phyloP scores from a whole-genome alignment of 1,284 basidiomycete genomes.

The Boletus mariae region DNA sequence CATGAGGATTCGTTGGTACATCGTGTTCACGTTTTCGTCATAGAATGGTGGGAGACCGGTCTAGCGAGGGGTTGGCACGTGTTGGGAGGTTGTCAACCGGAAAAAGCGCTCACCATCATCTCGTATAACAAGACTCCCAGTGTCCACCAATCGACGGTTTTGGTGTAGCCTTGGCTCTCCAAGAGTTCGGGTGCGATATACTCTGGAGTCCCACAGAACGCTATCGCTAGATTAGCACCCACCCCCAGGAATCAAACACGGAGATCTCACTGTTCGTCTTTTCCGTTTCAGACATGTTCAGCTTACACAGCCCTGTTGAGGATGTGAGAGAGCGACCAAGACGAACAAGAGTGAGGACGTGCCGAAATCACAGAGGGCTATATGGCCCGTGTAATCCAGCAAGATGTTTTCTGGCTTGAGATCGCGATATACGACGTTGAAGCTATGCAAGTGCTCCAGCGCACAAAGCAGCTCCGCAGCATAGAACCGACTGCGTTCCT shows the following conservation, averaged over 20 bases:
- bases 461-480: constrained; percentile 94
- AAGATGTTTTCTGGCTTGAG: constrained; percentile 98
- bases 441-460: constrained; percentile 93
- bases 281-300: constrained; percentile 98
- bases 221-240: constrained; percentile 39
- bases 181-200: constrained; percentile 96
- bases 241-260: background rate
- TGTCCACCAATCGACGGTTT: constrained; percentile 99
- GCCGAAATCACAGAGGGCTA: constrained; percentile 97
- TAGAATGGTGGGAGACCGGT: constrained; percentile 98
- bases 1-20: constrained; percentile 96
- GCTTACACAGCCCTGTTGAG: constrained; percentile 83
- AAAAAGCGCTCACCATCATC: constrained; percentile 74
- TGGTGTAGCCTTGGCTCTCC: constrained; percentile 96
- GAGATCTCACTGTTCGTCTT: constrained; percentile 86
- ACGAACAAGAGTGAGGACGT: constrained; percentile 7
- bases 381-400: constrained; percentile 96
- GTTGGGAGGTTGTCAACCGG: background rate
- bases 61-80: constrained; percentile 35
- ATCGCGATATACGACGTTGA: constrained; percentile 98
- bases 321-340: constrained; percentile 2
- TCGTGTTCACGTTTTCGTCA: constrained; percentile 96
- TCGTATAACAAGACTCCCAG: constrained; percentile 96
- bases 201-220: constrained; percentile 99
- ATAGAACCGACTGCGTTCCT: constrained; percentile 91